phyloP scores from a whole-genome alignment of 441 rosid genomes.

The Kokia cookei region DNA sequence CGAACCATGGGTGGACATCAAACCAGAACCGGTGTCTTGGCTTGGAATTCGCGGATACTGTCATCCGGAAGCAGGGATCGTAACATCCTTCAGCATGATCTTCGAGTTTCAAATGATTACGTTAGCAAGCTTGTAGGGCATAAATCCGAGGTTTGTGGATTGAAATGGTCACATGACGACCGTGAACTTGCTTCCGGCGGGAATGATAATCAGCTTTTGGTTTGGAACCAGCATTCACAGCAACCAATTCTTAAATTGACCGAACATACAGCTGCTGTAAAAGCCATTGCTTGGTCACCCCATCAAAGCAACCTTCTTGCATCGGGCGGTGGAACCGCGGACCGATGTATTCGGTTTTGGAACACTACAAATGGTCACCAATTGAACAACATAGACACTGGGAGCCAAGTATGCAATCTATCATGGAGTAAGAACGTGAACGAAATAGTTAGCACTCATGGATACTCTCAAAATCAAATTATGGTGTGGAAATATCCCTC shows the following conservation, averaged over 20 bases:
- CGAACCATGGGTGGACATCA: slow-evolving; percentile 98
- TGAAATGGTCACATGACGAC: slow-evolving; percentile 98
- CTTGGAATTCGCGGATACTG: slow-evolving; percentile 86
- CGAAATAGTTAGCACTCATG: slow-evolving; percentile 95
- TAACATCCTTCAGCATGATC: slow-evolving; percentile 92
- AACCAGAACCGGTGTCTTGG: slow-evolving; percentile 89
- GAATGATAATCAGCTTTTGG: slow-evolving; percentile 94
- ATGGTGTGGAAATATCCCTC: slow-evolving; percentile 99
- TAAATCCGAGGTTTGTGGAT: slow-evolving; percentile 83
- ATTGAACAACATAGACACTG: slow-evolving; percentile 80
- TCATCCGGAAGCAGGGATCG: slow-evolving; percentile 97
- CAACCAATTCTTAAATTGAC: slow-evolving; percentile 71
- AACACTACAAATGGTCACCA: slow-evolving; percentile 91
- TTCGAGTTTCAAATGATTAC: slow-evolving; percentile 67
- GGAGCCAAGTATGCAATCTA: slow-evolving; percentile 98
- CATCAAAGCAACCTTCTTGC: slow-evolving; percentile 92
- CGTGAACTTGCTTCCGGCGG: slow-evolving; percentile 99
- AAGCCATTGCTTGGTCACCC: slow-evolving; percentile 98
- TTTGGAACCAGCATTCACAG: slow-evolving; percentile 95
- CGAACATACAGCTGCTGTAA: slow-evolving; percentile 96
- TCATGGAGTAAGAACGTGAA: slow-evolving; percentile 98
- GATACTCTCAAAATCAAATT: slow-evolving; percentile 95
- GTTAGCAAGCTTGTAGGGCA: slow-evolving; percentile 85
- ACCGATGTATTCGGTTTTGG: slow-evolving; percentile 95
- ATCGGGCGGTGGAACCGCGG: slow-evolving; percentile 99